Base-by-base conservation (phyloP, 495 filamentous ascomycete species). In the Penicillium paradoxum region DNA sequence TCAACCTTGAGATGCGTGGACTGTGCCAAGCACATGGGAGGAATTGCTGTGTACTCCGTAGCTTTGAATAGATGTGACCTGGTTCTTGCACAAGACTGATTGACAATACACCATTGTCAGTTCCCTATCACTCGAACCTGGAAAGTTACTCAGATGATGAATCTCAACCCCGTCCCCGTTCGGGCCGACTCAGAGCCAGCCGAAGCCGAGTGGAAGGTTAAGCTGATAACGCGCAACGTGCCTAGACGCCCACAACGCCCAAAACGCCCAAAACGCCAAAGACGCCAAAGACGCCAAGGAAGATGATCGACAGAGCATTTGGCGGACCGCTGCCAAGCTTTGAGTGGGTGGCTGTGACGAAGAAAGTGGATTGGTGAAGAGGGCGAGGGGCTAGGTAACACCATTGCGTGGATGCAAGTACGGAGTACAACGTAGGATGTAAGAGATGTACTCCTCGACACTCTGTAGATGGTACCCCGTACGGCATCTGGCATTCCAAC, bases 271-370 rank as follows among this genome's bases (percentile, higher is more conserved):
- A 27, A 27, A 7, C 24, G 24, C 24, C 3, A 27, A 27, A 27
- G 24, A 27, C 24, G 24, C 24, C 24, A 27, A 27, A 39, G 39
- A 49, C 2, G 69, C 65, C 69, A 72, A 72, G 65, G 58, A 45
- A 30, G 49, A 56, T 48, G 70, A 73, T 73, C 70, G 62, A 70
- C 68, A 49, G 36, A 65, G 61, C 64, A 47, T 62, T n/a, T 55
- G 58, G 43, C 60, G 66, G 51, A 49, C 68, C 68, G 61, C 68
- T 66, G 70, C 68, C 70, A 71, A 73, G 69, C 64, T 66, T 68
- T 58, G 6, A 25, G 22, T 40, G 13, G 40, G 63, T 57, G 65
- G 63, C 62, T 55, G 59, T 67, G 64, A 62, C 46, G 54, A 39
- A 37, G 9, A 55, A 36, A 38, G 24, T 0, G 22, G 38, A 34